These are phyloP conservation scores for Helicocarpus griseus DNA, from an alignment of 2,329 filamentous ascomycete genomes.

Conservation along the genomic window DNA sequence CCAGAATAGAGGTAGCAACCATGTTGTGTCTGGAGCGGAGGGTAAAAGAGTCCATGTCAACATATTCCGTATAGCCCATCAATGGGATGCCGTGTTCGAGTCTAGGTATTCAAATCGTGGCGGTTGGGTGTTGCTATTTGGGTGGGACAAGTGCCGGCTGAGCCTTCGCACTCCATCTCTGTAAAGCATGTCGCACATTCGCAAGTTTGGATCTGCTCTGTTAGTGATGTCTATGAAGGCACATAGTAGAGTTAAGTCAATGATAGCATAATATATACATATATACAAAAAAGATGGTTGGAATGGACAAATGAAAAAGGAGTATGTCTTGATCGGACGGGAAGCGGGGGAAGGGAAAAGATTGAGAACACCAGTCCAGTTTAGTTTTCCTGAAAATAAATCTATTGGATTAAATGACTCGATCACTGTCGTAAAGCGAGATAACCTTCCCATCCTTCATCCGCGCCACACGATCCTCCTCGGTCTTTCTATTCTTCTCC, in stretches of 20 bases:
- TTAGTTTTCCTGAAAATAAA: not conserved
- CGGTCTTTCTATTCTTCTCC: constrained; percentile 45
- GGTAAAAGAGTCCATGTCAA: not conserved
- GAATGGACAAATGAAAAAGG: constrained; percentile 3
- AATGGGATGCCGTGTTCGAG: no score
- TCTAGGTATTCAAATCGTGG: no score
- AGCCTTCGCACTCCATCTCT: no score
- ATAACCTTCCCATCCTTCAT: constrained; percentile 35
- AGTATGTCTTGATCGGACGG: not conserved
- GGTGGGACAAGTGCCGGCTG: no score
- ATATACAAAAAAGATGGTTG: constrained; percentile 5
- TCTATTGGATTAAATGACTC: constrained; percentile 13
- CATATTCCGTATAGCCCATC: no score
- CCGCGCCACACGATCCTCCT: constrained; percentile 45
- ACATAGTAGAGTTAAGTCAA: not conserved
- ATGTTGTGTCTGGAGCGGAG: not conserved
- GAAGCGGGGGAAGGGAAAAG: not conserved
- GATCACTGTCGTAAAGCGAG: constrained; percentile 34
- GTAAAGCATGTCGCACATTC: no score
- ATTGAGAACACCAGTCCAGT: not conserved
- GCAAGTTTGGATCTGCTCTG: no score
- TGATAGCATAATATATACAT: constrained; percentile 2
- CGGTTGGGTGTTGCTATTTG: no score
- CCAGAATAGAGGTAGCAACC: no score
- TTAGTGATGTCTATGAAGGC: not conserved